Evolutionary conservation across 352 stramenopile species (phyloP), one percentile per base, ranked within the genome.

Genomic region (Aphanomyces astaci): DNA sequence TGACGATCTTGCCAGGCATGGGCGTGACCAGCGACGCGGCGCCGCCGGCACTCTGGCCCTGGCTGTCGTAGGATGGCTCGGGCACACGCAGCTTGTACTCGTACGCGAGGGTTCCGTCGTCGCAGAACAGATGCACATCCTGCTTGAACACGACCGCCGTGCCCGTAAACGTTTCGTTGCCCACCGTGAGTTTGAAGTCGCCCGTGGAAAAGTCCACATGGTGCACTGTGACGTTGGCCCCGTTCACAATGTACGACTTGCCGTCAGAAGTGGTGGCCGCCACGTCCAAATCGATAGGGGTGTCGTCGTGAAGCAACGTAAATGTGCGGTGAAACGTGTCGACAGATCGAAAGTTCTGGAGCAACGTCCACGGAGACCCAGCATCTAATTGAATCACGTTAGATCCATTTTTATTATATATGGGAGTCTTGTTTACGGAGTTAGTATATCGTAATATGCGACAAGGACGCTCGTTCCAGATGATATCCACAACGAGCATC

Each of bases 1-100:
- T 89, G 51, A 96, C 88, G 65, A 98, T 90, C 73, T 97, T 98
- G 51, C 93, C 94, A 30, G 96, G 95, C 95, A 98, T 98, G 17
- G 96, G 96, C 68, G 92, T 87, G 64, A 88, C 59, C 54, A 94
- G 80, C 72, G 82, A 88, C 56, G 75, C 80, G 2, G 70, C 75
- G 36, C 80, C 73, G 39, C 43, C 60, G 13, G 70, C 49, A 15
- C 77, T 76, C 15, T 64, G 74, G 17, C 31, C 52, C 1, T 64
- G 28, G 19, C 55, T 54, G 3, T 66, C 60, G 40, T 49, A 70
- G 1, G 32, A 74, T 1, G 75, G 64, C 17, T 71, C 69, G 10
- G 78, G 76, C 28, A 96, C 71, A 56, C 85, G 68, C 72, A 92
- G 94, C 73, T 87, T 91, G 77, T 92, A 94, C 59, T 88, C 79